Conservation (phyloP, 768 basidiomycete species). For the Termitomyces bulborhizus region DNA sequence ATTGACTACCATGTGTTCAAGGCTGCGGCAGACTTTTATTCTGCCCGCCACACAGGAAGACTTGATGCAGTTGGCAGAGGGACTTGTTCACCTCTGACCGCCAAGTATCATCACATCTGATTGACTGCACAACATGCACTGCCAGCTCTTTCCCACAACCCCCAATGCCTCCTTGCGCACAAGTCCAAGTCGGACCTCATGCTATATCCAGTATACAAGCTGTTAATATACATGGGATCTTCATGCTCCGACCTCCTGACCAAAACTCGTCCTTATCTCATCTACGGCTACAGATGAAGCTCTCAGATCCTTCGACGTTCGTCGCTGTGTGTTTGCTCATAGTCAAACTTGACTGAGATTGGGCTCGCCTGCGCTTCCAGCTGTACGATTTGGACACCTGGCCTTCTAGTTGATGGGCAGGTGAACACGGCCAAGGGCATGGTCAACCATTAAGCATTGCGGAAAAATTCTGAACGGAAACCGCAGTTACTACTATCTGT, state of each 20-base stretch:
- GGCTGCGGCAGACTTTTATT: too few relatives aligned
- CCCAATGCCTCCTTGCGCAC: too few relatives aligned
- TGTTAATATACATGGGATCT: conserved; percentile 58
- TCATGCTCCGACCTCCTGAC: conserved; percentile 48
- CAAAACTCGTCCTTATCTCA: conserved; percentile 37
- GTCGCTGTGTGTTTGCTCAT: conserved; percentile 19
- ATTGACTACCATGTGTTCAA: too few relatives aligned
- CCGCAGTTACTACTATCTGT: conserved; percentile 91
- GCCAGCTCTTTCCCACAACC: too few relatives aligned
- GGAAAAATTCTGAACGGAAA: conserved; percentile 96
- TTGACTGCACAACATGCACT: too few relatives aligned
- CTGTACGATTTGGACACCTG: conserved; percentile 95
- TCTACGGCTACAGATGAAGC: conserved; percentile 57
- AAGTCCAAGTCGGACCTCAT: background rate
- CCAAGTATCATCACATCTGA: too few relatives aligned
- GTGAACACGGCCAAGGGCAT: conserved; percentile 94
- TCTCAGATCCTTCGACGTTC: conserved; percentile 69
- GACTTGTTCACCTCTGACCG: too few relatives aligned
- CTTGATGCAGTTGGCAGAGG: too few relatives aligned
- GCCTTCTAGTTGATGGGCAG: conserved; percentile 91
- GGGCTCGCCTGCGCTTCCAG: conserved; percentile 31
- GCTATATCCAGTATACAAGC: conserved; percentile 42
- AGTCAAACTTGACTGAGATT: conserved; percentile 4
- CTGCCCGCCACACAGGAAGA: too few relatives aligned
- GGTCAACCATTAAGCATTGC: conserved; percentile 97